phyloP scores from a whole-genome alignment of 2,329 filamentous ascomycete genomes.

The Dactylella cylindrospora region DNA sequence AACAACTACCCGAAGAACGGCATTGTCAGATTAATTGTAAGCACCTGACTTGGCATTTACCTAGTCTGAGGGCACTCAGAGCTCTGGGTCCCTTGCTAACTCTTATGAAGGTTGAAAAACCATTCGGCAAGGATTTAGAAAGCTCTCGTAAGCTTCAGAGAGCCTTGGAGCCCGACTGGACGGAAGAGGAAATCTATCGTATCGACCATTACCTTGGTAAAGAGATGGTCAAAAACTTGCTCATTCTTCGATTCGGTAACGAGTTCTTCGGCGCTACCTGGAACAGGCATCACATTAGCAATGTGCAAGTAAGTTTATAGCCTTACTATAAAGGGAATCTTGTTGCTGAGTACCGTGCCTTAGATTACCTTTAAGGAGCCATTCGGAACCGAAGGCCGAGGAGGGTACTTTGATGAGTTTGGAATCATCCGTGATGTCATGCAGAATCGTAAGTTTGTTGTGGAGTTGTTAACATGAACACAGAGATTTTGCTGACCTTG shows the following conservation, averaged over 20 bases:
- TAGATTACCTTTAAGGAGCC: conserved; percentile 98
- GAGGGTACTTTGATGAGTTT: conserved; percentile 99
- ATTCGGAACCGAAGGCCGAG: conserved; percentile 95
- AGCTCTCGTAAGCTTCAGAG: conserved; percentile 94
- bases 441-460: conserved; percentile 77
- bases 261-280: conserved; percentile 98
- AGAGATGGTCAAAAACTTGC: conserved; percentile 99
- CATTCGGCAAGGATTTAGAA: conserved; percentile 93
- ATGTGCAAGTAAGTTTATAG: conserved; percentile 65
- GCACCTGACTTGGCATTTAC: conserved; percentile 50
- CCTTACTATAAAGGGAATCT: conserved; percentile 50
- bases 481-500: too few relatives aligned
- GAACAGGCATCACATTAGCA: conserved; percentile 99
- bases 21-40: conserved; percentile 88
- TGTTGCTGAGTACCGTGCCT: neutral
- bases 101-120: conserved; percentile 81
- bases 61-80: neutral
- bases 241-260: conserved; percentile 97
- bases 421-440: conserved; percentile 99
- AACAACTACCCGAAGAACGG: conserved; percentile 93
- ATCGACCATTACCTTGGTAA: conserved; percentile 99
- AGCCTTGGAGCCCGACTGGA: conserved; percentile 95
- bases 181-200: conserved; percentile 96
- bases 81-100: conserved; percentile 1
- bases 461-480: too few relatives aligned